phyloP scores from a whole-genome alignment of 2,329 filamentous ascomycete genomes.

The Colletotrichum lindemuthianum region DNA sequence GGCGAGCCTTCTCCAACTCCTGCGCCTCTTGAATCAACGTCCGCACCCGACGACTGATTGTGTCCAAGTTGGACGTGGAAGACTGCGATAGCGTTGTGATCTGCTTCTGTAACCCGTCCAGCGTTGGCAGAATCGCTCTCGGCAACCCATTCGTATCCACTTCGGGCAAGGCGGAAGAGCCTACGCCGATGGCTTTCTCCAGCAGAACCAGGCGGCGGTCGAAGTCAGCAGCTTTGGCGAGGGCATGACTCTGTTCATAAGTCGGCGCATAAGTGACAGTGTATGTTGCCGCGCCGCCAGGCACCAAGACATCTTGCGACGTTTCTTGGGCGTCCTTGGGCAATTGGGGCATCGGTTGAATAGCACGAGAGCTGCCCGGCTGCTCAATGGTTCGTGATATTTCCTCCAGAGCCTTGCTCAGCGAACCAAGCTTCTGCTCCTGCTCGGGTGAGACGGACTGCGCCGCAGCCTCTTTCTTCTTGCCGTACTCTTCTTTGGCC shows the following conservation, averaged over 20 bases:
- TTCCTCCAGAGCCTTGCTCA: slow-evolving; percentile 78
- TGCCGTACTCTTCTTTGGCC: slow-evolving; percentile 70
- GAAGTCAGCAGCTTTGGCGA: slow-evolving; percentile 87
- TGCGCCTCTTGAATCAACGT: slow-evolving; percentile 79
- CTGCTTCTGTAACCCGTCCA: slow-evolving; percentile 84
- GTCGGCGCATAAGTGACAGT: slow-evolving; percentile 72
- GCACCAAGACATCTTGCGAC: slow-evolving; percentile 37
- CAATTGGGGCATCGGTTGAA: slow-evolving; percentile 1
- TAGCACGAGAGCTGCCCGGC: slow-evolving; percentile 25
- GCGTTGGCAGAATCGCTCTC: slow-evolving; percentile 81
- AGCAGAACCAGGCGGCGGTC: slow-evolving; percentile 82
- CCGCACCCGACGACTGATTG: slow-evolving; percentile 74
- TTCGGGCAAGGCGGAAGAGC: slow-evolving; percentile 73
- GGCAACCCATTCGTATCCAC: slow-evolving; percentile 65
- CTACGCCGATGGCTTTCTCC: slow-evolving; percentile 84
- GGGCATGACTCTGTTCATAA: slow-evolving; percentile 74
- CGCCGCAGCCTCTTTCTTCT: slow-evolving; percentile 58
- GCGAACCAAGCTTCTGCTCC: slow-evolving; percentile 70
- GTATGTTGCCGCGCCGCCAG: slow-evolving; percentile 55
- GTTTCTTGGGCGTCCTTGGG: slow-evolving; percentile 37
- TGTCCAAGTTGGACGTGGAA: slow-evolving; percentile 77
- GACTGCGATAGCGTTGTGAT: slow-evolving; percentile 79
- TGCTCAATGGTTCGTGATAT: slow-evolving; percentile 56
- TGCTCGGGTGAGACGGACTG: slow-evolving; percentile 51
- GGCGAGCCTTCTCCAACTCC: slow-evolving; percentile 72